phyloP scores from a whole-genome alignment of 345 rosid genomes.

The Microcos paniculata region DNA sequence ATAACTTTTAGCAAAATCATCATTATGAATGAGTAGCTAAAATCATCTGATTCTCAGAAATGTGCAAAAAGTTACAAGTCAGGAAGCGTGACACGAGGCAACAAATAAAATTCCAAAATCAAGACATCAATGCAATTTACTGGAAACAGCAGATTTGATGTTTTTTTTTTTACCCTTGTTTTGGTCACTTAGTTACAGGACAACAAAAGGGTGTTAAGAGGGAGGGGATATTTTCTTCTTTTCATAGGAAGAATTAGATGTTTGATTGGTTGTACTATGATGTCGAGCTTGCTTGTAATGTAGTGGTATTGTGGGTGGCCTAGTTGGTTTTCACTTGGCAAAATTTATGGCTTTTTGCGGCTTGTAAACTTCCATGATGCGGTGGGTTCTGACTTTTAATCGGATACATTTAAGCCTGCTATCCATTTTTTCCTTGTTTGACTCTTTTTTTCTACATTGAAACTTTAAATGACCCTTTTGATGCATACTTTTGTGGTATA shows the following conservation, averaged over 20 bases:
- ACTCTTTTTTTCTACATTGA: neutral
- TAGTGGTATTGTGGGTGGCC: neutral
- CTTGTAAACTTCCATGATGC: neutral
- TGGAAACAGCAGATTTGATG: no score
- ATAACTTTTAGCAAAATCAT: no score
- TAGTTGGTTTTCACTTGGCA: neutral
- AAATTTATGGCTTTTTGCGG: neutral
- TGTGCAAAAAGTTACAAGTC: no score
- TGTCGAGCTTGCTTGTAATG: neutral
- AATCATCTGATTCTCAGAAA: no score
- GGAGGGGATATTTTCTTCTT: no score
- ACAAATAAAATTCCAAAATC: no score
- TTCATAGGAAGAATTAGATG: no score
- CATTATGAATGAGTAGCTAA: no score
- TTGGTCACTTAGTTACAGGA: neutral
- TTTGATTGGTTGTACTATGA: neutral
- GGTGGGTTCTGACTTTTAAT: neutral
- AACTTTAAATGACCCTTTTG: neutral
- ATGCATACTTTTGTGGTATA: neutral
- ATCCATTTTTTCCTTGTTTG: neutral
- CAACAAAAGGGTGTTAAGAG: neutral
- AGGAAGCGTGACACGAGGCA: no score
- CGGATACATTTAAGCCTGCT: neutral
- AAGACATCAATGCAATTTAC: no score
- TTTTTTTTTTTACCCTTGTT: no score